Conservation (phyloP, 768 basidiomycete species). For the Fistulinella prunicolor region DNA sequence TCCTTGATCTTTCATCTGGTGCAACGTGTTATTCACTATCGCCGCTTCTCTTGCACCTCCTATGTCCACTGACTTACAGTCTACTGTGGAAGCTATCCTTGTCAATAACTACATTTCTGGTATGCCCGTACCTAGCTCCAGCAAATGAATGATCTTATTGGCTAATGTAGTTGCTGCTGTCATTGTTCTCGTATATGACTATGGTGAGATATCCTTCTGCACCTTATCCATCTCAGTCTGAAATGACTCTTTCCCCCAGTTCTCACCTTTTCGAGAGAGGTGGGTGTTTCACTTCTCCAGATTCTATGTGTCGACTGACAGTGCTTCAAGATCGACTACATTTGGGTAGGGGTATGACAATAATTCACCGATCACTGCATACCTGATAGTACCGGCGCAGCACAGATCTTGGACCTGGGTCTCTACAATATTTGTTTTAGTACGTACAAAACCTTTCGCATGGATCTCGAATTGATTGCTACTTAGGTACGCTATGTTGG, state of each 20-base stretch:
- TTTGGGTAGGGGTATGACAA: conserved; percentile 9
- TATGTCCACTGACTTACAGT: conserved; percentile 1
- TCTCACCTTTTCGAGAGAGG: conserved; percentile 14
- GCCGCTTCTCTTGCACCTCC: neutral
- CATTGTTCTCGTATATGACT: conserved; percentile 13
- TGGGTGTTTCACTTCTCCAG: neutral
- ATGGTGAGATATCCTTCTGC: conserved; percentile 15
- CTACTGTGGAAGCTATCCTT: neutral
- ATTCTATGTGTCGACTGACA: neutral
- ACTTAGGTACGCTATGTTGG: conserved; percentile 15
- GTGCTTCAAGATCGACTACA: conserved; percentile 4
- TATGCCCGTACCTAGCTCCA: neutral
- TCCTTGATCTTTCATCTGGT: no score
- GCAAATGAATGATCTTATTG: neutral
- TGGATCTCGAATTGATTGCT: neutral
- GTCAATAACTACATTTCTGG: neutral
- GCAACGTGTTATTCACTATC: no score
- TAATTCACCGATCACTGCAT: neutral
- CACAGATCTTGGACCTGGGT: conserved; percentile 13
- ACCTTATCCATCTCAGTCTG: no score
- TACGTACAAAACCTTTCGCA: neutral
- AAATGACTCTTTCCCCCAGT: no score
- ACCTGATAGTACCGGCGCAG: conserved; percentile 2
- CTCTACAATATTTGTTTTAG: conserved; percentile 14
- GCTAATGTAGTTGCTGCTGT: conserved; percentile 2